Base-by-base conservation (phyloP, 2,329 filamentous ascomycete species). In the Clarireedia homoeocarpa region DNA sequence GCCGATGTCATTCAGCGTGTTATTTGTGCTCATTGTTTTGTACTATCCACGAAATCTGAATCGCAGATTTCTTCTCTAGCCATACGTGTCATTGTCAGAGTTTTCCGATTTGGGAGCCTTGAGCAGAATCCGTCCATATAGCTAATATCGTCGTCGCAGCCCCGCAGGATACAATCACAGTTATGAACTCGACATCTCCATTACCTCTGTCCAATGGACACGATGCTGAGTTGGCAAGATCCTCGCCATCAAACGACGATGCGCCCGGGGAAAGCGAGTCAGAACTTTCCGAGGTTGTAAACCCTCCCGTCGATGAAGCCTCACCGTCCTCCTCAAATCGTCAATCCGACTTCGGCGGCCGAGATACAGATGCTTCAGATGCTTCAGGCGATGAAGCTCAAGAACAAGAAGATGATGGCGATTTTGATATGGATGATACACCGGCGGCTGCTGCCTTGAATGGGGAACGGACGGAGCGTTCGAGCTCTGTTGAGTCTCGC, bases 371-470 rank as follows among this genome's bases (percentile, higher is more conserved):
- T 53, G 61, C 56, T 47, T 67, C 65, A 30, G 66, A 69, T 12
- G 66, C 67, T 36, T 67, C 66, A 38, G 63, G 59, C 9, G 62
- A 58, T 46, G 67, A 71, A 48, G 62, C 59, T 48, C 76, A 81
- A 59, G 77, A 83, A 67, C 80, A 74, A 59, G 84, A 80, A 5
- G 83, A 85, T 58, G 84, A 88, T 71, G 84, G 73, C 62, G 90
- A 96, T 71, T 95, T 88, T 67, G 88, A 89, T 68, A 84, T 86
- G 71, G 78, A 82, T 60, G 81, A 82, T 59, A 83, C 79, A 61
- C 73, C 75, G 60, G 81, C 73, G 68, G 73, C 72, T 42, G 71
- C 67, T 42, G 75, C 74, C 52, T 76, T 75, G 57, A 75, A 78
- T 53, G 73, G 71, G 55, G 71, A 67, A 51, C 72, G 74, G 51